Conservation (phyloP, 306 rosid genomes). For the Malus asiatica region DNA sequence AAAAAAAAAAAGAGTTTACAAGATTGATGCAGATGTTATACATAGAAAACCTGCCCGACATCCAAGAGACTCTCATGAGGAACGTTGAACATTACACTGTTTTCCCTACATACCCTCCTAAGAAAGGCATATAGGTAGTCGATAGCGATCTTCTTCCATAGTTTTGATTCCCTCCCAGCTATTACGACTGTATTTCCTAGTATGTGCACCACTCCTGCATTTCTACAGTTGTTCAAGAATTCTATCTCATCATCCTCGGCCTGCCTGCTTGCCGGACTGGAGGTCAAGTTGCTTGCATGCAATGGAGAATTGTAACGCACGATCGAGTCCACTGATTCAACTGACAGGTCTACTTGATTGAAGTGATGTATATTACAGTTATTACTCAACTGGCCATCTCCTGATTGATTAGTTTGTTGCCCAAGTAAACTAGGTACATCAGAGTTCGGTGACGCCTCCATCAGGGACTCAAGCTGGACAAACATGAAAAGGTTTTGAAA, state of each 20-base stretch:
- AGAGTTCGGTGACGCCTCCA: constrained; percentile 95
- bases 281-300: constrained; percentile 26
- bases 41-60: constrained; percentile 87
- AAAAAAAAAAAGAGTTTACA: background rate
- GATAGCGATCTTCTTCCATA: constrained; percentile 79
- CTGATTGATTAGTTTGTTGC: constrained; percentile 42
- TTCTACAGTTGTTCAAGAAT: constrained; percentile 69
- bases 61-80: constrained; percentile 95
- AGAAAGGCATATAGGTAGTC: constrained; percentile 89
- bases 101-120: constrained; percentile 83
- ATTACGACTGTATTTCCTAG: constrained; percentile 78
- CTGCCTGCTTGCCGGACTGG: constrained; percentile 43
- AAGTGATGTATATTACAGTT: constrained; percentile 29
- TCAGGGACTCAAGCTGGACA: constrained; percentile 70
- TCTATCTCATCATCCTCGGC: constrained; percentile 62
- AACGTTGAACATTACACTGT: constrained; percentile 85
- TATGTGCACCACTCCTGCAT: constrained; percentile 95
- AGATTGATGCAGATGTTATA: constrained; percentile 24
- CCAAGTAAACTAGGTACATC: constrained; percentile 60
- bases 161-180: constrained; percentile 72
- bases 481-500: constrained; percentile 63
- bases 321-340: constrained; percentile 62
- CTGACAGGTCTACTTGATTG: constrained; percentile 29
- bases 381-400: constrained; percentile 28
- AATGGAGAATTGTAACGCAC: constrained; percentile 50